These are phyloP conservation scores for Hemileccinum impolitum DNA, from an alignment of 768 basidiomycete genomes.

Conservation along the genomic window DNA sequence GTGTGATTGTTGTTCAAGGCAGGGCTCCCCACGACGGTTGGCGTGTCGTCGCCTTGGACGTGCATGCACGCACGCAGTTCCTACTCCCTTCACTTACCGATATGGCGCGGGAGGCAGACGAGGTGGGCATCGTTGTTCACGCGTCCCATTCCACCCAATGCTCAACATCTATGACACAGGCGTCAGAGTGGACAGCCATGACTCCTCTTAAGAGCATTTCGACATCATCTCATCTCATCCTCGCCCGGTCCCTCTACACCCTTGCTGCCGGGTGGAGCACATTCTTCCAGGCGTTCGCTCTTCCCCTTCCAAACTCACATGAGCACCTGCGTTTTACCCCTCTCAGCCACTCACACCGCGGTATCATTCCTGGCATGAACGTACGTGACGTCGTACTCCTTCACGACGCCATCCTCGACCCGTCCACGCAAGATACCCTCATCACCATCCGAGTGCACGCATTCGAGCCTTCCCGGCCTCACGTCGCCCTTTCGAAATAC, in stretches of 20 bases:
- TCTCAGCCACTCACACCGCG: conserved; percentile 10
- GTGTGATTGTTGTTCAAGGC: conserved; percentile 8
- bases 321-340: not conserved
- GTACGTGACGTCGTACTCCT: conserved; percentile 4
- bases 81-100: not conserved
- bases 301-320: conserved; percentile 2
- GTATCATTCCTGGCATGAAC: conserved; percentile 3
- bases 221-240: conserved; percentile 19
- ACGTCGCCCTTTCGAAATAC: not conserved
- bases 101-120: not conserved
- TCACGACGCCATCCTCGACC: conserved; percentile 8
- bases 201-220: conserved; percentile 6
- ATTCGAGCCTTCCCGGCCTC: not conserved
- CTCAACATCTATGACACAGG: not conserved
- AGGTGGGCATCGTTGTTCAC: conserved; percentile 1
- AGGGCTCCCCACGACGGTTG: not conserved
- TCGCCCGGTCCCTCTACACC: conserved; percentile 5
- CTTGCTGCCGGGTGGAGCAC: conserved; percentile 2
- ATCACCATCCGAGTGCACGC: conserved; percentile 5
- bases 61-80: conserved; percentile 9
- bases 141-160: not conserved
- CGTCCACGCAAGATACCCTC: conserved; percentile 7
- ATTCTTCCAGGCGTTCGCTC: conserved; percentile 10
- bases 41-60: conserved; percentile 13
- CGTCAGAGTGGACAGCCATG: not conserved